phyloP scores from a whole-genome alignment of 2,329 filamentous ascomycete species.

The Furcasterigmium sp. region DNA sequence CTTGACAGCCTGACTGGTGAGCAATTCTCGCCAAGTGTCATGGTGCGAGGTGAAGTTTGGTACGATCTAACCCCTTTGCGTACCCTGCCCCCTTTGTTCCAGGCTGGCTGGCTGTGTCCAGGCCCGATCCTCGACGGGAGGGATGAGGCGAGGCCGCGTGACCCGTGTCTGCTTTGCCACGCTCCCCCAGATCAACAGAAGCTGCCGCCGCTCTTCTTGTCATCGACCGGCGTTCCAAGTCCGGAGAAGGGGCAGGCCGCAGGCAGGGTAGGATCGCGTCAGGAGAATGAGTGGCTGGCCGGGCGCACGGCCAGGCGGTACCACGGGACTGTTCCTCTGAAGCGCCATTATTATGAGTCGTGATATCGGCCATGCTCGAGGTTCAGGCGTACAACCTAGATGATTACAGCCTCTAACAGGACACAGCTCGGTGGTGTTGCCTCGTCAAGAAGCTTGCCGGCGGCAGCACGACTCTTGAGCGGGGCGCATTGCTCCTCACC shows the following conservation, averaged over 20 bases:
- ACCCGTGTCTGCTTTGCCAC: neutral
- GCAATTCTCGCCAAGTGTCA: no score
- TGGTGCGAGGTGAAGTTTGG: neutral
- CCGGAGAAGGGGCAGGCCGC: neutral
- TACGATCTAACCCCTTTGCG: neutral
- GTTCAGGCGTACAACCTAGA: no score
- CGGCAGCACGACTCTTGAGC: no score
- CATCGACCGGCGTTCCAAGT: neutral
- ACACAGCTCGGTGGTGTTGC: no score
- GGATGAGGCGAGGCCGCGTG: neutral
- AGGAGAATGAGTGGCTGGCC: neutral
- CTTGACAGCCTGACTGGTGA: no score
- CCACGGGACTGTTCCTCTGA: no score
- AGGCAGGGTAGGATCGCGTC: neutral
- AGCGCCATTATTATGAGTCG: no score
- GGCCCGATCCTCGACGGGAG: neutral
- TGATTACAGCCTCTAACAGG: no score
- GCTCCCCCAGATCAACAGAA: no score
- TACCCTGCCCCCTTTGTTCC: neutral
- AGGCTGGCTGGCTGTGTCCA: neutral
- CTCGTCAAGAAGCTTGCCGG: no score
- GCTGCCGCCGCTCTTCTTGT: neutral
- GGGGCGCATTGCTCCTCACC: no score
- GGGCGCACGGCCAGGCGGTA: constrained; percentile 1
- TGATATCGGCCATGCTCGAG: no score